A percentile compares a stretch with the other conserved stretches of the same genome.
Evolutionary conservation across 306 rosid species (phyloP).

Genomic region (Vigna reflexopilosa): DNA sequence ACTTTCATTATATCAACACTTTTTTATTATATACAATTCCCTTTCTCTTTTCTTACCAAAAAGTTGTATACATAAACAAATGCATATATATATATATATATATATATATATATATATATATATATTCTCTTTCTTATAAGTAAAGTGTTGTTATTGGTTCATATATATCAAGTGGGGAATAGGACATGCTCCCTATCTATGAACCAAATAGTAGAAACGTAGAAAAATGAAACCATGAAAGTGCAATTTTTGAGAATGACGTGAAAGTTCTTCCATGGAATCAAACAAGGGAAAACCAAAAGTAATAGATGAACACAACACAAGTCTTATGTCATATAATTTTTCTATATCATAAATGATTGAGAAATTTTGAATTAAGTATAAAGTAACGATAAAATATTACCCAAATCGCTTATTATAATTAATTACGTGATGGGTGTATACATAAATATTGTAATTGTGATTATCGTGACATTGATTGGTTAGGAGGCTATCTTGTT

Average conservation of each 20-base stretch:
- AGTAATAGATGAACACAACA: neutral
- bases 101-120: too few relatives aligned
- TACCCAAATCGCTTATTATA: neutral
- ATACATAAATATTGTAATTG: neutral
- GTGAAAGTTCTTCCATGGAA: conserved; percentile 2
- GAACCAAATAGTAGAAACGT: neutral
- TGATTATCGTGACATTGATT: neutral
- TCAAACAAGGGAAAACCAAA: neutral
- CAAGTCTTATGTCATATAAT: neutral
- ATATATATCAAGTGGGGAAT: conserved; percentile 2
- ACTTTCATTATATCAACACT: neutral
- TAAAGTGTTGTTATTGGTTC: neutral
- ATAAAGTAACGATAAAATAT: neutral
- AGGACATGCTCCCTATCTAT: conserved; percentile 19
- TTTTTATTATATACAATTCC: neutral
- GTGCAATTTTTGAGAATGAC: neutral
- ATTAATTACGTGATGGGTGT: neutral
- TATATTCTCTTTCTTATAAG: too few relatives aligned
- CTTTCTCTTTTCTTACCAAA: neutral
- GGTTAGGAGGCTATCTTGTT: neutral
- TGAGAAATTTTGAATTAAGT: neutral
- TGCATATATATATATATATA: too few relatives aligned
- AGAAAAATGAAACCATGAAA: neutral
- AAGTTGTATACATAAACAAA: too few relatives aligned
- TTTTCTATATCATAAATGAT: neutral